Percentiles rank a stretch among this genome's conserved stretches.
These are phyloP conservation scores for Penicillium cosmopolitanum DNA, from an alignment of 495 filamentous ascomycete genomes.

Conservation along the genomic window DNA sequence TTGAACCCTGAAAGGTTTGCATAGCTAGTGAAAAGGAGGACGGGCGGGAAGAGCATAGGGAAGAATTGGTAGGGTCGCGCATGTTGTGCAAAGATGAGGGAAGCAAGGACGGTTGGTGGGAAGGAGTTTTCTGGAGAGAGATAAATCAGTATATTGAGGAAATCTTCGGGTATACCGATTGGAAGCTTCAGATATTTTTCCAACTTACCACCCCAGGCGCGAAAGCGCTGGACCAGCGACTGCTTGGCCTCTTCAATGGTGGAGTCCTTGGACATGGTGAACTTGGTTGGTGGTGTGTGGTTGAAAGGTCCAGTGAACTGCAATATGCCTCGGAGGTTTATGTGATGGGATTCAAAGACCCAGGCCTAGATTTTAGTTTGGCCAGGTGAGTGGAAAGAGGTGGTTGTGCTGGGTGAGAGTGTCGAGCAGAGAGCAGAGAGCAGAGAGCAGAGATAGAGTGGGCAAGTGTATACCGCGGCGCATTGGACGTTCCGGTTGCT, in stretches of 20 bases:
- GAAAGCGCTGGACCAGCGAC: conserved; percentile 53
- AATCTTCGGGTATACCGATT: background rate
- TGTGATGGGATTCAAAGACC: no score
- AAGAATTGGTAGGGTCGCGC: conserved; percentile 72
- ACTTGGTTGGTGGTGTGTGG: background rate
- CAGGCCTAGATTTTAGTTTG: background rate
- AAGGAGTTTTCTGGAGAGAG: conserved; percentile 69
- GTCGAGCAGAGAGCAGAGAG: background rate
- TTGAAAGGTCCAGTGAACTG: background rate
- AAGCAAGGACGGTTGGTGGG: conserved; percentile 76
- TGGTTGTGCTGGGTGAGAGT: background rate
- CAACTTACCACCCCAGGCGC: conserved; percentile 74
- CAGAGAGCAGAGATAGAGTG: background rate
- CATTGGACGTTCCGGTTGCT: conserved; percentile 26
- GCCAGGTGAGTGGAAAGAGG: background rate
- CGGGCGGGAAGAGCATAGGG: conserved; percentile 79
- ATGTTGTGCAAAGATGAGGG: conserved; percentile 78
- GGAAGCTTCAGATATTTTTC: background rate
- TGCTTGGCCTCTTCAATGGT: conserved; percentile 49
- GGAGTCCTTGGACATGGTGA: conserved; percentile 33
- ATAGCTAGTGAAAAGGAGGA: conserved; percentile 86
- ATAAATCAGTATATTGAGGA: conserved; percentile 4
- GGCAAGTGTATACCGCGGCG: conserved; percentile 12
- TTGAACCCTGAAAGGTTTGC: conserved; percentile 77
- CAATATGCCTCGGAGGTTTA: background rate